A percentile compares a stretch with the other conserved stretches of the same genome.
phyloP scores from a whole-genome alignment of 2,329 filamentous ascomycete species.

The Fusarium torreyae region DNA sequence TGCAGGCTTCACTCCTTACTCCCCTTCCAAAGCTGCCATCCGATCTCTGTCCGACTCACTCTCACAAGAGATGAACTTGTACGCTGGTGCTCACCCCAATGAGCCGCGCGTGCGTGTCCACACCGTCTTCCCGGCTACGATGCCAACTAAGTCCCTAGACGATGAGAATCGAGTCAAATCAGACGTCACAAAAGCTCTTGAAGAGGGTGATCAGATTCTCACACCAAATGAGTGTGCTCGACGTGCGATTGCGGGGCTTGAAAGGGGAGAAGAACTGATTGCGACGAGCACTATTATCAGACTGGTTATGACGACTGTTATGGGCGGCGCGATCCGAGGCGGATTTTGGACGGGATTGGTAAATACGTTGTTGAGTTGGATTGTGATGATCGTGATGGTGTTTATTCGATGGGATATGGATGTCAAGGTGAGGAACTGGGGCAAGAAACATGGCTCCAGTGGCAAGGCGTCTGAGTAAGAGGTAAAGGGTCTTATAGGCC shows the following conservation, averaged over 20 bases:
- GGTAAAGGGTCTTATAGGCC: too few species aligned
- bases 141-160: slow-evolving; percentile 36
- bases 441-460: slow-evolving; percentile 25
- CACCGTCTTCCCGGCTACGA: slow-evolving; percentile 36
- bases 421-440: slow-evolving; percentile 33
- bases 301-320: slow-evolving; percentile 37
- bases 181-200: slow-evolving; percentile 34
- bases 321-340: slow-evolving; percentile 36
- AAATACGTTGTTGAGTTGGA: slow-evolving; percentile 33
- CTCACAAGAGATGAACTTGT: slow-evolving; percentile 40
- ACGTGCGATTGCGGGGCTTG: slow-evolving; percentile 27
- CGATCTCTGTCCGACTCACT: slow-evolving; percentile 36
- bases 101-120: slow-evolving; percentile 32
- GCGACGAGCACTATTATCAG: slow-evolving; percentile 39
- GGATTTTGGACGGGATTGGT: slow-evolving; percentile 20
- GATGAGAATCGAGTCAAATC: slow-evolving; percentile 37
- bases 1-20: slow-evolving; percentile 34
- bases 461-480: slow-evolving; percentile 4
- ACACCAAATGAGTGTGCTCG: slow-evolving; percentile 30
- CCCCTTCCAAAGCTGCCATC: slow-evolving; percentile 34
- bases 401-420: slow-evolving; percentile 43
- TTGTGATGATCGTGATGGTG: slow-evolving; percentile 40
- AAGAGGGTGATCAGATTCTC: slow-evolving; percentile 37
- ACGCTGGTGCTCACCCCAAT: slow-evolving; percentile 22
- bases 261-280: slow-evolving; percentile 31